phyloP scores from a whole-genome alignment of 495 filamentous ascomycete genomes.

The Gamarada debralockiae region DNA sequence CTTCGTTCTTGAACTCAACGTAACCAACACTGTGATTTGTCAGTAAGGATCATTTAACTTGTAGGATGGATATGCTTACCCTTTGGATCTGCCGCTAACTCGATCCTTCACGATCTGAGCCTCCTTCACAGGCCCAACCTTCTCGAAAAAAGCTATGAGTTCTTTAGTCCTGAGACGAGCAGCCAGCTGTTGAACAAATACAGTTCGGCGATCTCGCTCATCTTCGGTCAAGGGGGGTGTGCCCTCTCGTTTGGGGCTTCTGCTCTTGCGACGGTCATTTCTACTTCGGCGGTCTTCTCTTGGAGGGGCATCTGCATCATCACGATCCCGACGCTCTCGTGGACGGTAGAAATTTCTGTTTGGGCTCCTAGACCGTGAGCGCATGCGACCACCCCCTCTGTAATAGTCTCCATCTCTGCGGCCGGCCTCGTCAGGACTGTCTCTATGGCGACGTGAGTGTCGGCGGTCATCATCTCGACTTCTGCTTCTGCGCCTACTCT shows the following conservation, averaged over 20 bases:
- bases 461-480: conserved; percentile 77
- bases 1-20: conserved; percentile 97
- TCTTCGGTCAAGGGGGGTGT: conserved; percentile 80
- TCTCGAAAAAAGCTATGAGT: conserved; percentile 92
- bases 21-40: conserved; percentile 80
- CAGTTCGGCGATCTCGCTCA: conserved; percentile 92
- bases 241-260: conserved; percentile 42
- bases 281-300: conserved; percentile 48
- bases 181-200: conserved; percentile 97
- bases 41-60: conserved; percentile 22
- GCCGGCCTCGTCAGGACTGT: conserved; percentile 56
- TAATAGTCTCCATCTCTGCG: conserved; percentile 71
- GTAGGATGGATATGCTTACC: conserved; percentile 53
- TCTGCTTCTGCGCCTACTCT: conserved; percentile 77
- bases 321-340: conserved; percentile 45
- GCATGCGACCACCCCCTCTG: conserved; percentile 64
- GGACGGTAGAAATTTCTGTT: conserved; percentile 71
- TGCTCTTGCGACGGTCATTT: conserved; percentile 48
- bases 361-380: conserved; percentile 73
- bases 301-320: conserved; percentile 40
- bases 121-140: conserved; percentile 93
- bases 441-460: conserved; percentile 76
- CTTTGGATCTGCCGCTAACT: conserved; percentile 94
- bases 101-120: conserved; percentile 99
- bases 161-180: conserved; percentile 89